Base-by-base conservation (phyloP, 129 eudicot genomes). In the Escallonia rubra region DNA sequence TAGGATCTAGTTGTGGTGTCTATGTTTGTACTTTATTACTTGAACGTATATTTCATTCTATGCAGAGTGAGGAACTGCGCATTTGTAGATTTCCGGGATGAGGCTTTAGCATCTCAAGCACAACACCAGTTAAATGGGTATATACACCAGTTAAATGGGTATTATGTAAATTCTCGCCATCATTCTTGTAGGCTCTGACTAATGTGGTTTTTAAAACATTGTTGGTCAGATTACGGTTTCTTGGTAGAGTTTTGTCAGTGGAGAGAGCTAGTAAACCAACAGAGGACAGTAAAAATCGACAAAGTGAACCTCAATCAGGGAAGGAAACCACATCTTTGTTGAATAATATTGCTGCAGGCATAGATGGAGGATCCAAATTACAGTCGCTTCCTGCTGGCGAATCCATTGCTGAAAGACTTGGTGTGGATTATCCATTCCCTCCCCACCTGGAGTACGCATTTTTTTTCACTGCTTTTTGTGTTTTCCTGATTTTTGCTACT, bases 351-450 rank as follows among this genome's bases (percentile, higher is more conserved):
- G 23, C 74, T 39, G 8, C 52, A 23, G 52, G 74, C 44, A 82
- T 70, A 61, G 81, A 78, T 53, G 79, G 76, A 59, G 83, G 73
- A 61, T 55, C 84, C 10, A 68, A 57, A 65, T 46, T 52, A 10
- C 70, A 74, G 53, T 64, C 81, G 50, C 54, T 39, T 13, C 78
- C 51, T 68, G 63, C 68, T 43, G 72, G 74, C 59, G 95, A 86
- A 81, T 93, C 96, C 34, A 86, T 93, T 72, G 95, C 99, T 74
- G 83, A 86, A 76, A 86, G 78, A 68, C 96, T 93, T 70, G 99
- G 96, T 5, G 87, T 93, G 49, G 89, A 93, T 50, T 89, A 89
- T 72, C 99, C 96, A 3, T 93, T 93, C 71, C 96, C 99, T 69
- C 96, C 96, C 41, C 86, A 93, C 61, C 93, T 93, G 72, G 96